phyloP scores from a whole-genome alignment of 2,329 filamentous ascomycete genomes.

The Botrytis sinoallii region DNA sequence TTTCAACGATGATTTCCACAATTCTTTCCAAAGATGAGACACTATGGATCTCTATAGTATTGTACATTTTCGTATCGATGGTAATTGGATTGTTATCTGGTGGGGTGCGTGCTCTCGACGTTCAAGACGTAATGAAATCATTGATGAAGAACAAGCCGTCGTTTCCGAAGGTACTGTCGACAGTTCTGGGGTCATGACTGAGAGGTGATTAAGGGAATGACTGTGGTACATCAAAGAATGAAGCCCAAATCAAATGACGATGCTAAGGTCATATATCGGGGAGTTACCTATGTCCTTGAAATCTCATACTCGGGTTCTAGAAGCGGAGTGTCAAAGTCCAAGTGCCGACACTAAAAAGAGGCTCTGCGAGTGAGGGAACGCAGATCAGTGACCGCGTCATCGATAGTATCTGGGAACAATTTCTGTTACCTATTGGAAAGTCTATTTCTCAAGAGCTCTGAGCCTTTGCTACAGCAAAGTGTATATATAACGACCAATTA shows the following conservation, averaged over 20 bases:
- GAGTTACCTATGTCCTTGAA: neutral
- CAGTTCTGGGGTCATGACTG: too few relatives aligned
- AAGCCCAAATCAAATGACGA: neutral
- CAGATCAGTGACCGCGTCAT: neutral
- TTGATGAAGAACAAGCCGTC: neutral
- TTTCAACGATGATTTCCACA: neutral
- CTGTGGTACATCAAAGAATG: neutral
- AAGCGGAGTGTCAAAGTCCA: neutral
- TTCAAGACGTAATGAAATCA: neutral
- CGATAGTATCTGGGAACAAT: neutral
- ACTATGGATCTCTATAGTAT: neutral
- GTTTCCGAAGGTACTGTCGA: neutral
- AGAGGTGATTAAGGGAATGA: neutral
- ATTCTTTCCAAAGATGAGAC: neutral
- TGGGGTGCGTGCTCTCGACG: neutral
- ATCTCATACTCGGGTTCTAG: neutral
- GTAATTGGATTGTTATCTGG: neutral
- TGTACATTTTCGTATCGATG: neutral
- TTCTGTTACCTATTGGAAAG: neutral
- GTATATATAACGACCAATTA: neutral
- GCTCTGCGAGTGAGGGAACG: neutral
- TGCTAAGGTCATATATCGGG: neutral
- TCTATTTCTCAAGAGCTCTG: neutral
- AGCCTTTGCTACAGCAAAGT: neutral
- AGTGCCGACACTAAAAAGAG: neutral